phyloP scores from a whole-genome alignment of 345 rosid species.

The Alliaria petiolata region DNA sequence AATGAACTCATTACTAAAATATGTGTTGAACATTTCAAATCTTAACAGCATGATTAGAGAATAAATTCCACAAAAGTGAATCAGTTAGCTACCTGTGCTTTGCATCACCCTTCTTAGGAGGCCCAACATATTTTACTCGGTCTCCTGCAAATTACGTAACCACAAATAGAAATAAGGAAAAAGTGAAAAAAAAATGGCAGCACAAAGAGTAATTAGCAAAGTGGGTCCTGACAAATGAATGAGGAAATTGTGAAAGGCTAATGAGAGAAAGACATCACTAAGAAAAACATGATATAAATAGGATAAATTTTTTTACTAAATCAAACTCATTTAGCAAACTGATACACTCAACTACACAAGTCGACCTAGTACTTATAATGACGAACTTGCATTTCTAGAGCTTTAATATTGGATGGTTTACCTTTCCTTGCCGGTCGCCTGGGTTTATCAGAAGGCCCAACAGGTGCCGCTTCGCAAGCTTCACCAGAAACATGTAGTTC shows the following conservation, averaged over 20 bases:
- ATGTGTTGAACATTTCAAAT: not conserved
- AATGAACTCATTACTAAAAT: not conserved
- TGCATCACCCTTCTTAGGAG: conserved; percentile 46
- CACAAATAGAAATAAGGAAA: not conserved
- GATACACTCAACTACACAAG: conserved; percentile 7
- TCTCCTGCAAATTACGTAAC: conserved; percentile 64
- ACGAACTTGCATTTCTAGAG: conserved; percentile 2
- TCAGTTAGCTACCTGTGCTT: conserved; percentile 80
- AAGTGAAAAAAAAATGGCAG: not conserved
- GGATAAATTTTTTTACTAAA: not conserved
- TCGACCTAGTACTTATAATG: not conserved
- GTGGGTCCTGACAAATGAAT: conserved; percentile 5
- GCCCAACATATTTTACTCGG: conserved; percentile 81
- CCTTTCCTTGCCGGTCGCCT: conserved; percentile 72
- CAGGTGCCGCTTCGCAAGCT: conserved; percentile 48
- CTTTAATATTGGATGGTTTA: conserved; percentile 22
- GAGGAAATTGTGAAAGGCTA: conserved; percentile 1
- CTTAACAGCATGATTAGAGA: not conserved
- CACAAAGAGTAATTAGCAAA: not conserved
- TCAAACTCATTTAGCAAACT: not conserved
- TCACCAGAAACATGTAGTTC: conserved; percentile 52
- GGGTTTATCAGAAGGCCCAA: conserved; percentile 48
- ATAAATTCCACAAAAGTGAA: not conserved
- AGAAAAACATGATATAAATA: no score
- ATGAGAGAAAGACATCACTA: conserved; percentile 8